phyloP scores from a whole-genome alignment of 805 yeast genomes.

The Metschnikowia cubensis region DNA sequence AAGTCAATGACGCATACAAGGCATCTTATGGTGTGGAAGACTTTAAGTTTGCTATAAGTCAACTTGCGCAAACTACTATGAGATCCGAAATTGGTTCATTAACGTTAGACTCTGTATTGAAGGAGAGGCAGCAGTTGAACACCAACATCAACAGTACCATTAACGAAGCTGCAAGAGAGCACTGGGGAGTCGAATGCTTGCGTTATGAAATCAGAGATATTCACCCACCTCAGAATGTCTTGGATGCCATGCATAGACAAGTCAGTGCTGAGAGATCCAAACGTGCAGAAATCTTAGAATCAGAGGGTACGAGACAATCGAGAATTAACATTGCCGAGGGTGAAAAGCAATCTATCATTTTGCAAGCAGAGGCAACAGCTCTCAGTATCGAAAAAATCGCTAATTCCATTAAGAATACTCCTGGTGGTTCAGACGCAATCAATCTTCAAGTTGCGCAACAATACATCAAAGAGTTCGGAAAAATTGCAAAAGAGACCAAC shows the following conservation, averaged over 20 bases:
- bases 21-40: constrained; percentile 88
- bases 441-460: constrained; percentile 77
- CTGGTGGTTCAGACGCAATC: constrained; percentile 74
- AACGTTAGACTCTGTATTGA: constrained; percentile 71
- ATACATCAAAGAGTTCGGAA: constrained; percentile 76
- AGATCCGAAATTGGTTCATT: constrained; percentile 83
- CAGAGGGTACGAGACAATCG: constrained; percentile 64
- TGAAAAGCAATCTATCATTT: constrained; percentile 64
- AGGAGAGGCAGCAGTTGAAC: constrained; percentile 72
- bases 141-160: constrained; percentile 70
- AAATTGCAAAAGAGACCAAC: constrained; percentile 77
- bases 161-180: constrained; percentile 75
- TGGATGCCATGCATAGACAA: constrained; percentile 89
- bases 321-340: constrained; percentile 67
- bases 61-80: constrained; percentile 89
- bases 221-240: constrained; percentile 80
- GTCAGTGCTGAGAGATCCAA: constrained; percentile 85
- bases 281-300: constrained; percentile 64
- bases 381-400: constrained; percentile 64
- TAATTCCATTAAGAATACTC: constrained; percentile 59
- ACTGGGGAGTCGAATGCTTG: constrained; percentile 80
- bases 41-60: constrained; percentile 79
- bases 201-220: constrained; percentile 86
- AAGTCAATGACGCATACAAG: constrained; percentile 75
- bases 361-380: constrained; percentile 71